A percentile compares a stretch with the other conserved stretches of the same genome.
phyloP scores from a whole-genome alignment of 441 rosid species.

The Jatropha podagrica region DNA sequence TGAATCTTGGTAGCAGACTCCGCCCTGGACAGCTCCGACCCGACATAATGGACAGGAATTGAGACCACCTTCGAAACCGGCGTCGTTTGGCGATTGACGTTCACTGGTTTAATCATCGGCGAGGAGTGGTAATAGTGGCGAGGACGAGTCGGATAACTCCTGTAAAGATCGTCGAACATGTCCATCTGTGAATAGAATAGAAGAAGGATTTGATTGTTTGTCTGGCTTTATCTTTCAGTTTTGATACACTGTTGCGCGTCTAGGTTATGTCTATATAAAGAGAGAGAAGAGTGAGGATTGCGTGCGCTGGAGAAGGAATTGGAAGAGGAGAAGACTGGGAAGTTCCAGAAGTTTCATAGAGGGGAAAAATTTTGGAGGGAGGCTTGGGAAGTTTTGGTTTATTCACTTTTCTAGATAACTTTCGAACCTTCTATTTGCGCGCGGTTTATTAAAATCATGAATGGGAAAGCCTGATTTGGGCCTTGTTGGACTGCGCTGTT shows the following conservation, averaged over 20 bases:
- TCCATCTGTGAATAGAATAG: background rate
- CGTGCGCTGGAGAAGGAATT: background rate
- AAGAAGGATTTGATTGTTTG: background rate
- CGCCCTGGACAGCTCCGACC: slow-evolving; percentile 26
- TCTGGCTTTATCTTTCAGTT: background rate
- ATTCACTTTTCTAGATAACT: slow-evolving; percentile 1
- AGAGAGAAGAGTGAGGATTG: background rate
- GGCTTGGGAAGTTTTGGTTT: background rate
- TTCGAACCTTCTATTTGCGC: slow-evolving; percentile 11
- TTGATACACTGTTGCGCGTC: too few species aligned
- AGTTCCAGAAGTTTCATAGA: slow-evolving; percentile 47
- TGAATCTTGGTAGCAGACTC: slow-evolving; percentile 49
- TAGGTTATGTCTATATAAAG: background rate
- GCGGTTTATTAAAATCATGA: background rate
- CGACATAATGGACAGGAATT: slow-evolving; percentile 46
- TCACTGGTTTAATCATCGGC: background rate
- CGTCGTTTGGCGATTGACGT: slow-evolving; percentile 10
- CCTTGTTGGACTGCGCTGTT: background rate
- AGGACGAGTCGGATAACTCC: slow-evolving; percentile 12
- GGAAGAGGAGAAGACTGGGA: slow-evolving; percentile 13
- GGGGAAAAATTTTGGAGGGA: background rate
- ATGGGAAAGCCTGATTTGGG: background rate
- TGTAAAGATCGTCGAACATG: background rate
- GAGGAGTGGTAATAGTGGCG: slow-evolving; percentile 10
- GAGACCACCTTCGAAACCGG: slow-evolving; percentile 36